Conservation (phyloP, 163 green algal species). For the Volvox carteri region DNA sequence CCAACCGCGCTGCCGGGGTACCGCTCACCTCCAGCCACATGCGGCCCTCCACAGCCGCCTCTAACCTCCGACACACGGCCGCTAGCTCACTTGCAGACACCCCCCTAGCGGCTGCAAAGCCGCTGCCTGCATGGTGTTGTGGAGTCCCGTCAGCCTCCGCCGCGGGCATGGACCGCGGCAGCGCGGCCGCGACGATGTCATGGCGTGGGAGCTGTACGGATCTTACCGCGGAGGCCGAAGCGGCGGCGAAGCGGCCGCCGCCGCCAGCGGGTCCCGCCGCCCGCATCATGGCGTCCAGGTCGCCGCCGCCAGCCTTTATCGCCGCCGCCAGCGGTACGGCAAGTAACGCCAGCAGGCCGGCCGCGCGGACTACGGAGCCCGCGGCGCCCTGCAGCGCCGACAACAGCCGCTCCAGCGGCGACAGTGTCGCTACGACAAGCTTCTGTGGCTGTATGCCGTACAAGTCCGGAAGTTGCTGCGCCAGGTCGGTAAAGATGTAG, state of each 20-base stretch:
- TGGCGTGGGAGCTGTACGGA: background rate
- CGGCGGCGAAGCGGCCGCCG: background rate
- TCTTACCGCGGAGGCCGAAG: background rate
- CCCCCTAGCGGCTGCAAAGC: background rate
- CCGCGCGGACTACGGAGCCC: background rate
- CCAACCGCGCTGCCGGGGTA: background rate
- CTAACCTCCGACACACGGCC: background rate
- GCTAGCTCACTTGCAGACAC: conserved; percentile 14
- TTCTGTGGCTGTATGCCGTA: conserved; percentile 8
- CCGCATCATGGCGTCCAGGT: conserved; percentile 37
- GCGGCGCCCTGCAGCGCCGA: background rate
- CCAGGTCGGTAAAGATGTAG: conserved; percentile 44
- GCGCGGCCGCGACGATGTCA: background rate
- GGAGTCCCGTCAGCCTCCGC: background rate
- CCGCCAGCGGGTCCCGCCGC: background rate
- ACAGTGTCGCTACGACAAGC: conserved; percentile 34
- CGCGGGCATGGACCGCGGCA: background rate
- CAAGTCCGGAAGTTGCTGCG: conserved; percentile 2
- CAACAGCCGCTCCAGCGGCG: conserved; percentile 31
- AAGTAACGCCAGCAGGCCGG: conserved; percentile 45
- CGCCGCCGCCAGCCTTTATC: conserved; percentile 26
- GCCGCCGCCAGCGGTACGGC: conserved; percentile 49
- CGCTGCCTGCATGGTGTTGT: background rate
- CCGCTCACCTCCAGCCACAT: conserved; percentile 46
- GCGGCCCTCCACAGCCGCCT: background rate